Base-by-base conservation (phyloP, 176 grass and related monocot genomes). In the Triticum timopheevii region DNA sequence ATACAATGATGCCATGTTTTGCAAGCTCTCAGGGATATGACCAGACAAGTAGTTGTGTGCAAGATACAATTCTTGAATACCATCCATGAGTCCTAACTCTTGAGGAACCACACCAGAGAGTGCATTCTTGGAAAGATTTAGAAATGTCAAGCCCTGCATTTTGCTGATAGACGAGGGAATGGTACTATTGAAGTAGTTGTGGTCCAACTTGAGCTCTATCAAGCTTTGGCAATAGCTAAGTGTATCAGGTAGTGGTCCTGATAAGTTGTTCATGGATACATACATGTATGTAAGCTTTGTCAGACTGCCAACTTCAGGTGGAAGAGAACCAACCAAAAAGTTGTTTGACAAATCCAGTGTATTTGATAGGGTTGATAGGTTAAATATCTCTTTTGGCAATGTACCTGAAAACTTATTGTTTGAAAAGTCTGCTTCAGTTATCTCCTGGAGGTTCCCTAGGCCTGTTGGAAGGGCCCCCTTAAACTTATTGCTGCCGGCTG, bases 41-140 rank as follows among this genome's bases (percentile, higher is more conserved):
- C 90, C 90, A 28, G 81, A 92, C 25, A 94, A 87, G 54, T 90
- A 76, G 23, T 92, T 94, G 9, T 12, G 62, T 19, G 85, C 89
- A 44, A 94, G 73, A 72, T 94, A 73, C 27, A 94, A 40, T 22
- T 61, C n/a, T 64, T 58, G 34, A 6, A 94, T 20, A 4, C 93
- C 93, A 4, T 61, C 38, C 59, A 87, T 87, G 42, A 39, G 54
- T 42, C 82, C 73, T 65, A 95, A 73, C 42, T 92, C 82, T 35
- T 34, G 65, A 83, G 90, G 90, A 88, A 95, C 39, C 36, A 38
- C 36, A 38, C 36, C 39, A 10, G 89, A 84, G 5, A 94, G 70
- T 23, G 33, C 30, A 62, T 91, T 94, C 16, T 63, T 15, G 11
- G 85, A 84, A 42, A 89, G 40, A 78, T 86, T 87, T 15, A 91